These are phyloP conservation scores for Glycine latifolia DNA, from an alignment of 306 rosid species.

Conservation along the genomic window DNA sequence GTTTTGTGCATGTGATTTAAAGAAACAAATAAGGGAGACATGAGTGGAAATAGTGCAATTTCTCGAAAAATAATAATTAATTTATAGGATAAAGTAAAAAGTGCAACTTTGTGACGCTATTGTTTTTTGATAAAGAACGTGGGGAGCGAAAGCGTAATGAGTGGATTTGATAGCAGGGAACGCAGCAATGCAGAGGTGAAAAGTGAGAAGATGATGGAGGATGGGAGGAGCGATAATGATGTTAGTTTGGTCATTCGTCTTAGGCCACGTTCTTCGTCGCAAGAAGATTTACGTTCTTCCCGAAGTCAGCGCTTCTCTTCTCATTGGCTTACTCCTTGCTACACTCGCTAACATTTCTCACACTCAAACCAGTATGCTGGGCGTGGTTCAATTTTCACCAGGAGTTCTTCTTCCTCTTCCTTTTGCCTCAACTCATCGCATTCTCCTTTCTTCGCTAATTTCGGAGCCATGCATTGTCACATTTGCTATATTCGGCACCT, in stretches of 20 bases:
- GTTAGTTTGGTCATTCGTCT: no score
- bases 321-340: constrained; percentile 79
- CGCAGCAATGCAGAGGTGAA: no score
- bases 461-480: constrained; percentile 90
- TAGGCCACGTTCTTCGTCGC: no score
- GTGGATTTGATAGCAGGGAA: no score
- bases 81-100: not conserved
- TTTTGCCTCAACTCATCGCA: constrained; percentile 57
- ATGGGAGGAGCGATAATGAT: no score
- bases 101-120: constrained; percentile 23
- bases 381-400: constrained; percentile 90
- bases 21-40: no score
- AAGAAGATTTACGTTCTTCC: constrained; percentile 77
- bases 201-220: no score
- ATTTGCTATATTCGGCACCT: constrained; percentile 79
- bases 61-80: no score
- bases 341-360: constrained; percentile 73
- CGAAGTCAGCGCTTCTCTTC: constrained; percentile 87
- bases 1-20: no score
- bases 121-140: no score
- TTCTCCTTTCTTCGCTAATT: constrained; percentile 51
- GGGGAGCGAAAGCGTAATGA: no score
- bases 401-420: constrained; percentile 79
- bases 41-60: no score
- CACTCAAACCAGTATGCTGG: constrained; percentile 60